These are phyloP conservation scores for Phytopythium oedochilum DNA, from an alignment of 352 stramenopile species.

Conservation along the genomic window DNA sequence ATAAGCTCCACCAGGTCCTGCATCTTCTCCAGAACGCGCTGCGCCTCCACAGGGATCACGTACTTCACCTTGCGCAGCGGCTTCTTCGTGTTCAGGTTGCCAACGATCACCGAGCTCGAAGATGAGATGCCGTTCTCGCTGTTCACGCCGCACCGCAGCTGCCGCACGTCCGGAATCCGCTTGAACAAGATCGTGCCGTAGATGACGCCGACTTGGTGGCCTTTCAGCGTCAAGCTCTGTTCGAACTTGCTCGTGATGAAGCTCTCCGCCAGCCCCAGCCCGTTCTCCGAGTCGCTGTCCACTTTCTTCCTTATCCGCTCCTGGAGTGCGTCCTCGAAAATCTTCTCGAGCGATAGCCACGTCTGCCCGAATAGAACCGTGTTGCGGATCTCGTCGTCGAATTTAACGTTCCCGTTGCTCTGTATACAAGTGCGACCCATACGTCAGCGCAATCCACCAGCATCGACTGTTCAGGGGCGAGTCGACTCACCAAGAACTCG, in stretches of 20 bases:
- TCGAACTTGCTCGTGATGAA: constrained; percentile 86
- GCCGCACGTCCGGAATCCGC: constrained; percentile 83
- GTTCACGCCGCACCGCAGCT: constrained; percentile 84
- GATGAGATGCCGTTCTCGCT: constrained; percentile 86
- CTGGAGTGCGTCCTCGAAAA: constrained; percentile 85
- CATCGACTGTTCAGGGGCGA: background rate
- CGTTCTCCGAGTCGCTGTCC: constrained; percentile 46
- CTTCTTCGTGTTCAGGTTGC: constrained; percentile 52
- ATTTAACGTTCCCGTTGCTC: constrained; percentile 40
- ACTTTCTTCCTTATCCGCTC: constrained; percentile 80
- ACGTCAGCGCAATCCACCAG: constrained; percentile 4
- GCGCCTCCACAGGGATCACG: constrained; percentile 79
- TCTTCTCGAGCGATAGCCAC: constrained; percentile 86
- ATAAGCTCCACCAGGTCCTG: constrained; percentile 86
- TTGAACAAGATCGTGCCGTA: constrained; percentile 88
- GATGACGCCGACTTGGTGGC: constrained; percentile 82
- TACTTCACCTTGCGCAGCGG: constrained; percentile 65
- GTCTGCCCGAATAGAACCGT: constrained; percentile 85
- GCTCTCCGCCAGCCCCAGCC: constrained; percentile 56
- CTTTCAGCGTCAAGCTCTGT: constrained; percentile 83
- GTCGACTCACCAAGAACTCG: constrained; percentile 42
- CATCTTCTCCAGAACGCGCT: constrained; percentile 88
- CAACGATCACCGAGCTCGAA: constrained; percentile 85
- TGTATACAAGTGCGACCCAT: background rate
- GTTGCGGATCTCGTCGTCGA: constrained; percentile 83